Evolutionary conservation across 192 early-diverging fungal species (phyloP).

Genomic region (Funneliformis geosporum): DNA sequence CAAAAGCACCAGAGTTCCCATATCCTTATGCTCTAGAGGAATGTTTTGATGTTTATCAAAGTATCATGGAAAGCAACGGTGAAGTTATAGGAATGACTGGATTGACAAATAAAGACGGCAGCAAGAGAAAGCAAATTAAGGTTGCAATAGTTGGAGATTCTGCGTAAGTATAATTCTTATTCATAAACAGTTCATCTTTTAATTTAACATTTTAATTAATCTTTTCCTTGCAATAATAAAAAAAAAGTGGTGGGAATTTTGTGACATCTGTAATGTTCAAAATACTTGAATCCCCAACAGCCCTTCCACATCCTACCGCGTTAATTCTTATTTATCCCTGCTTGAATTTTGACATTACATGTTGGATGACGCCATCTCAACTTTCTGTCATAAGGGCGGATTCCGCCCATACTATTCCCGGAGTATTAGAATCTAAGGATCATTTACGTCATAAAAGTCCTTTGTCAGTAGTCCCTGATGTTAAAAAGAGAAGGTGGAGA

Average conservation of each 20-base stretch:
- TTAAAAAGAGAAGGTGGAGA: conserved; percentile 45
- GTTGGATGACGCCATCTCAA: conserved; percentile 82
- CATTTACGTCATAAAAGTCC: conserved; percentile 71
- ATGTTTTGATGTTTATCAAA: conserved; percentile 84
- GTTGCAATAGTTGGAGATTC: conserved; percentile 88
- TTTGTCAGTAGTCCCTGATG: conserved; percentile 54
- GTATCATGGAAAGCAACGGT: conserved; percentile 76
- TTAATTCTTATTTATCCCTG: conserved; percentile 89
- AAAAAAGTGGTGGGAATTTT: conserved; percentile 83
- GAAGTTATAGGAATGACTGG: conserved; percentile 74
- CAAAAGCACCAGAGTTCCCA: conserved; percentile 94
- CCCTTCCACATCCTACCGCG: conserved; percentile 68
- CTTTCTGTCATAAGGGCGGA: conserved; percentile 64
- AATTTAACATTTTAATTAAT: neutral
- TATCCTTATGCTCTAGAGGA: conserved; percentile 90
- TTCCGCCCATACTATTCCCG: conserved; percentile 42
- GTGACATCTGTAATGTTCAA: conserved; percentile 75
- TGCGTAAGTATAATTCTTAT: conserved; percentile 63
- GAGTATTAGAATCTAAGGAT: conserved; percentile 58
- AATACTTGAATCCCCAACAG: conserved; percentile 59
- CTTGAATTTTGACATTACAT: conserved; percentile 87
- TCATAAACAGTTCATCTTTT: neutral
- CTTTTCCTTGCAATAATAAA: neutral
- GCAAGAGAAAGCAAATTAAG: conserved; percentile 55
- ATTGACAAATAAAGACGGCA: conserved; percentile 37